Evolutionary conservation across 2,329 filamentous ascomycete species (phyloP).

Genomic region (Ceratocystis variospora): DNA sequence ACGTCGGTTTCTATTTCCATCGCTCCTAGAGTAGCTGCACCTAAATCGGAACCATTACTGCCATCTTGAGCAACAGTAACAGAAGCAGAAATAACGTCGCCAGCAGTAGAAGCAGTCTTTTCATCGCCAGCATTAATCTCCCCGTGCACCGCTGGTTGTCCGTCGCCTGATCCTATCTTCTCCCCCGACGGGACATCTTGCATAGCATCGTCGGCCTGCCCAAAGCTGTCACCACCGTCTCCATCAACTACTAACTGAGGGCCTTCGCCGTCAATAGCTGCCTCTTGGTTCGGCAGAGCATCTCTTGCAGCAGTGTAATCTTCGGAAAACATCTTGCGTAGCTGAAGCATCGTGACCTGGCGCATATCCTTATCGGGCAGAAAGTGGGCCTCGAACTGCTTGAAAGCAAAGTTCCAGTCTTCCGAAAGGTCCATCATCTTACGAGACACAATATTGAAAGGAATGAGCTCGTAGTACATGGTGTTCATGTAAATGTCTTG

Average conservation of each 20-base stretch:
- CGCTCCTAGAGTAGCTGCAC: not conserved
- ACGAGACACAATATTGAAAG: slow-evolving; percentile 75
- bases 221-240: not conserved
- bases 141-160: not conserved
- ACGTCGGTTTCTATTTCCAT: not conserved
- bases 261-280: not conserved
- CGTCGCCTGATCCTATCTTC: not conserved
- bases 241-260: not conserved
- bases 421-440: slow-evolving; percentile 86
- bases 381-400: slow-evolving; percentile 83
- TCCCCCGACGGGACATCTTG: not conserved
- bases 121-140: not conserved
- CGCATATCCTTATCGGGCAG: slow-evolving; percentile 95
- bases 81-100: not conserved
- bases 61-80: not conserved
- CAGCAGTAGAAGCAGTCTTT: not conserved
- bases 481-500: slow-evolving; percentile 87
- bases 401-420: slow-evolving; percentile 84
- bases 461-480: slow-evolving; percentile 93
- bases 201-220: slow-evolving; percentile 5
- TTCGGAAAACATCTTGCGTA: slow-evolving; percentile 90
- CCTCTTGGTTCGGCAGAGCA: slow-evolving; percentile 56
- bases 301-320: slow-evolving; percentile 65
- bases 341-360: slow-evolving; percentile 76
- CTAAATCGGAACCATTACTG: not conserved